phyloP scores from a whole-genome alignment of 306 rosid species.

The Corylus heterophylla region DNA sequence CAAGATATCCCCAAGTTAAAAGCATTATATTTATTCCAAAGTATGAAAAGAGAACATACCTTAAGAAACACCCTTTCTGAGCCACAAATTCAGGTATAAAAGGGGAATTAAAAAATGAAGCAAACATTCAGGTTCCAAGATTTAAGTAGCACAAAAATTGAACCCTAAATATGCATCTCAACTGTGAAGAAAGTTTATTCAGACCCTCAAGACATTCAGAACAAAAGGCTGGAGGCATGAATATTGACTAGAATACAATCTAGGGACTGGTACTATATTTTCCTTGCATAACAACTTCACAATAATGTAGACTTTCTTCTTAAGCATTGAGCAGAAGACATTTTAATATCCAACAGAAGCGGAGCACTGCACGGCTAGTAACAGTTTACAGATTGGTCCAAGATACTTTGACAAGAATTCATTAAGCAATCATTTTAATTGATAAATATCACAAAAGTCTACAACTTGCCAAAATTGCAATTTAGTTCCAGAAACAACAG shows the following conservation, averaged over 20 bases:
- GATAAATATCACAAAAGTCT: not conserved
- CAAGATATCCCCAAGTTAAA: not conserved
- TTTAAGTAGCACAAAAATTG: not conserved
- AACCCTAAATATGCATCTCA: not conserved
- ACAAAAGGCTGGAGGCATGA: not conserved
- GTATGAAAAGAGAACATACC: not conserved
- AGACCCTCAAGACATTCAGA: conserved; percentile 1
- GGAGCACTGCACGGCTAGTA: not conserved
- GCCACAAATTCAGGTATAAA: not conserved
- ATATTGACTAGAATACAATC: not conserved
- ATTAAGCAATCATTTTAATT: not conserved
- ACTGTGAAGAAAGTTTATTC: not conserved
- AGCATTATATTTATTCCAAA: not conserved
- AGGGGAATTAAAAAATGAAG: not conserved
- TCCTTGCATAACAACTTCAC: not conserved
- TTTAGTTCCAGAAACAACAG: not conserved
- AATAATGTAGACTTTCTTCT: not conserved
- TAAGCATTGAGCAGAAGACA: not conserved
- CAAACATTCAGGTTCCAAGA: not conserved
- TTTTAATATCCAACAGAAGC: not conserved
- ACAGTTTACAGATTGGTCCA: not conserved
- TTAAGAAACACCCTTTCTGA: not conserved
- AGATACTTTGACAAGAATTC: not conserved
- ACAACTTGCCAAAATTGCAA: not conserved
- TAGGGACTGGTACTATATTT: not conserved